These are phyloP conservation scores for Phtheirospermum japonicum DNA, from an alignment of 257 asterid genomes.

Conservation along the genomic window DNA sequence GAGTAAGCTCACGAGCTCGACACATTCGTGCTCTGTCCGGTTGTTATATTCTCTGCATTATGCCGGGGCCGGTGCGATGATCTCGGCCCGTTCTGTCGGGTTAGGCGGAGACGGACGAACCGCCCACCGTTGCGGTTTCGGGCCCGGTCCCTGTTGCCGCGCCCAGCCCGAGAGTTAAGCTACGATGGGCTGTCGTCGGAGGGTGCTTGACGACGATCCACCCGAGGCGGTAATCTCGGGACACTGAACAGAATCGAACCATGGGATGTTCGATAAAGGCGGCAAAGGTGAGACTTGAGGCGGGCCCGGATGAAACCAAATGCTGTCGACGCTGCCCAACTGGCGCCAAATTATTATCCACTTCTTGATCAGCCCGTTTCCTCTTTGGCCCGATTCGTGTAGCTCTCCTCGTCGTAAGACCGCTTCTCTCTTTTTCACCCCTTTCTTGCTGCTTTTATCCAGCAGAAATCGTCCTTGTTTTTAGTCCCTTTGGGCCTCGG, in stretches of 20 bases:
- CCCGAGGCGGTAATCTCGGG: slow-evolving; percentile 55
- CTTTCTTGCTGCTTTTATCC: slow-evolving; percentile 43
- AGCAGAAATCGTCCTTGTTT: slow-evolving; percentile 45
- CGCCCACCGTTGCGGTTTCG: neutral
- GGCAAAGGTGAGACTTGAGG: slow-evolving; percentile 48
- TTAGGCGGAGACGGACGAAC: slow-evolving; percentile 27
- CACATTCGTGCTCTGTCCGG: slow-evolving; percentile 43
- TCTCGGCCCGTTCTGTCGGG: slow-evolving; percentile 34
- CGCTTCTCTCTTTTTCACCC: slow-evolving; percentile 54
- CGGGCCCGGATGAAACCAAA: slow-evolving; percentile 62
- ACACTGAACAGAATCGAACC: slow-evolving; percentile 64
- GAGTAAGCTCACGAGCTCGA: slow-evolving; percentile 72
- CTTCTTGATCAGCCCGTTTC: slow-evolving; percentile 45
- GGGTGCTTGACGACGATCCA: slow-evolving; percentile 55
- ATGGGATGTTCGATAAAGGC: slow-evolving; percentile 65
- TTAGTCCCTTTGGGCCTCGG: slow-evolving; percentile 44
- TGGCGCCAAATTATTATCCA: slow-evolving; percentile 9
- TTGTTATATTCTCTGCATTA: slow-evolving; percentile 29
- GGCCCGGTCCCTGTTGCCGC: slow-evolving; percentile 37
- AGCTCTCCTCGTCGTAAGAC: slow-evolving; percentile 48
- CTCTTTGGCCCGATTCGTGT: slow-evolving; percentile 56
- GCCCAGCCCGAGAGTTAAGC: slow-evolving; percentile 38
- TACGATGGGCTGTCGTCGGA: slow-evolving; percentile 59
- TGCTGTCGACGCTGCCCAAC: neutral
- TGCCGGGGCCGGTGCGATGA: slow-evolving; percentile 27